Evolutionary conservation across 163 green algal species (phyloP).

Genomic region (Scenedesmus sp.): DNA sequence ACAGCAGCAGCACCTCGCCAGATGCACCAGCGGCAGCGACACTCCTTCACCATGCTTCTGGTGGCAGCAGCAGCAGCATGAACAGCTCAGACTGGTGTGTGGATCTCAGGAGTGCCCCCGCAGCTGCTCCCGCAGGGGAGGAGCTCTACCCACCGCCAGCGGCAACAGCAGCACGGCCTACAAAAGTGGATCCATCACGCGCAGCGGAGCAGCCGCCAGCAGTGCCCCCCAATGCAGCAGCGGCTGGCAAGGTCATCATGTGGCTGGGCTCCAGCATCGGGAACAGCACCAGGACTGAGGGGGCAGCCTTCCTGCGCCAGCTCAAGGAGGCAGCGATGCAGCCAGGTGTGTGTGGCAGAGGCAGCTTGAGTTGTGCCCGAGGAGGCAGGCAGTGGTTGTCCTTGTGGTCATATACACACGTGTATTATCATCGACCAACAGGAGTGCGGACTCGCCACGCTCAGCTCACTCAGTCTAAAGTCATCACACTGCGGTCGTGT

Average conservation of each 20-base stretch:
- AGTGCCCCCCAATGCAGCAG: neutral
- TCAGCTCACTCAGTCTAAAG: too few species aligned
- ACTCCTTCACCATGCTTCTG: neutral
- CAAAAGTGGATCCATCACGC: neutral
- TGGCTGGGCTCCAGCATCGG: slow-evolving; percentile 51
- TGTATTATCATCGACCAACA: too few species aligned
- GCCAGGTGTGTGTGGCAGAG: neutral
- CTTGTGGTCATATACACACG: too few species aligned
- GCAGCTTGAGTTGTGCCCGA: too few species aligned
- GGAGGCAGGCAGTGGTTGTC: too few species aligned
- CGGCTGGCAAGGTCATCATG: slow-evolving; percentile 38
- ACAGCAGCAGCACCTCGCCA: neutral
- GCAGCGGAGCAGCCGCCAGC: too few species aligned
- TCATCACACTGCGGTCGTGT: too few species aligned
- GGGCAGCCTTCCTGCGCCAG: slow-evolving; percentile 1
- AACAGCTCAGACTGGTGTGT: too few species aligned
- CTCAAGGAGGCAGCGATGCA: slow-evolving; percentile 31
- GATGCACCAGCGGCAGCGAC: neutral
- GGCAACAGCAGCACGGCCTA: neutral
- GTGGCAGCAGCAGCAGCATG: neutral
- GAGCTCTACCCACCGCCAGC: neutral
- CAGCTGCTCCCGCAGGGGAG: neutral
- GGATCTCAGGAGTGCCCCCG: neutral
- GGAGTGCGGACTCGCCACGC: too few species aligned
- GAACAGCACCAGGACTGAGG: slow-evolving; percentile 21